Base-by-base conservation (phyloP, 192 early-diverging fungal species). In the Coemansia sp. region DNA sequence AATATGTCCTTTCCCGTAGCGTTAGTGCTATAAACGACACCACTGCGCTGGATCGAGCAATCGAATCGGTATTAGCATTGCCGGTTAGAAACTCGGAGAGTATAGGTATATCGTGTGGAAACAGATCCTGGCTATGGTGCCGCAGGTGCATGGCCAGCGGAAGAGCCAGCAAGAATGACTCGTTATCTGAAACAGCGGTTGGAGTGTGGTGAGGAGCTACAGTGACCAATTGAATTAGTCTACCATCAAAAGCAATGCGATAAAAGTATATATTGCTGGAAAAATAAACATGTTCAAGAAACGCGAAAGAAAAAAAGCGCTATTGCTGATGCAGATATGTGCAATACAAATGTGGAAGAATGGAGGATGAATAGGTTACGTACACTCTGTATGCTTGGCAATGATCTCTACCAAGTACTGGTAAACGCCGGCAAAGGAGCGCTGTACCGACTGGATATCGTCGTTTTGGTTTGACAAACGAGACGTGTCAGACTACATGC, bases 341-440 rank as follows among this genome's bases (percentile, higher is more conserved):
- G n/a, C 28, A 47, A 30, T 6, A 15, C 45, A 34, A 34, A 34
- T 34, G 10, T 34, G 32, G 10, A 34, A 34, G 7, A 34, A 6
- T 9, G 32, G 32, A 10, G 40, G 40, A 37, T 11, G 8, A 41
- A 49, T 32, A 15, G 5, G 14, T n/a, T 59, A 76, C 73, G 53
- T 76, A 76, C 73, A 62, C 63, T 76, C 73, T 36, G 62, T 40
- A 39, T 77, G 74, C 45, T 39, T 77, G 2, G 74, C 66, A 20
- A 77, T 70, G 2, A 77, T 47, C 44, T 69, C 66, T 6, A 70
- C 56, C 59, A 77, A 56, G 21, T 63, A 70, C 42, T 77, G 74
- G 42, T 77, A 77, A 5, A 70, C 48, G 42, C 36, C 53, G 7
- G 63, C 56, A 66, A 77, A 77, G 38, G 68, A 66, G 37, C 18